A percentile compares a stretch with the other conserved stretches of the same genome.
These are phyloP conservation scores for Hygrophila difformis DNA, from an alignment of 257 asterid genomes.

Conservation along the genomic window DNA sequence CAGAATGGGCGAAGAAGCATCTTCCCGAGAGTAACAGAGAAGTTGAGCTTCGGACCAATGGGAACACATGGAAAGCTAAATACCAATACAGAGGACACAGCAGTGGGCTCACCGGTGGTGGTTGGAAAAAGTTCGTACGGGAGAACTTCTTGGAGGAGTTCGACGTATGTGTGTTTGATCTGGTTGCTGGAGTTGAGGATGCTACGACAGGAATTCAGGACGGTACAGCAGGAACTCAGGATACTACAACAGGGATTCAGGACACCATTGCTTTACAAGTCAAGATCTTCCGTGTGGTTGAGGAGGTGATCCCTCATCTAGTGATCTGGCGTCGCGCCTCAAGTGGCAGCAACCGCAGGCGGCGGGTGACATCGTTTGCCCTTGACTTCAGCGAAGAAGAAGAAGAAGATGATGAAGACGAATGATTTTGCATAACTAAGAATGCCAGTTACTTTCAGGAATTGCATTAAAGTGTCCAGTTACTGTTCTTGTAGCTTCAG, in stretches of 20 bases:
- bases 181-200: not conserved
- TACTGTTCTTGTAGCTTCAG: too few species aligned
- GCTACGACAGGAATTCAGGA: too few species aligned
- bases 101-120: constrained; percentile 20
- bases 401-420: too few species aligned
- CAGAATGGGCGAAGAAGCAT: constrained; percentile 25
- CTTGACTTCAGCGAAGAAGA: too few species aligned
- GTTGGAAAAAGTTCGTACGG: constrained; percentile 29
- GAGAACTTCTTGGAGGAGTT: constrained; percentile 24
- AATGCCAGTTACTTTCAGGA: too few species aligned
- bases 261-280: constrained; percentile 7
- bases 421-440: too few species aligned
- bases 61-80: constrained; percentile 16
- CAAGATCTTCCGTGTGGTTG: constrained; percentile 19
- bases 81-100: constrained; percentile 6
- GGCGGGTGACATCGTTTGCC: too few species aligned
- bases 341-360: not conserved
- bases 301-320: constrained; percentile 18
- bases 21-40: constrained; percentile 14
- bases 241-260: too few species aligned
- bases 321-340: too few species aligned
- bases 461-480: too few species aligned
- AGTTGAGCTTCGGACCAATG: constrained; percentile 14
- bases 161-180: constrained; percentile 26
- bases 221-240: too few species aligned